Conservation (phyloP, 345 rosid genomes). For the Murraya koenigii region DNA sequence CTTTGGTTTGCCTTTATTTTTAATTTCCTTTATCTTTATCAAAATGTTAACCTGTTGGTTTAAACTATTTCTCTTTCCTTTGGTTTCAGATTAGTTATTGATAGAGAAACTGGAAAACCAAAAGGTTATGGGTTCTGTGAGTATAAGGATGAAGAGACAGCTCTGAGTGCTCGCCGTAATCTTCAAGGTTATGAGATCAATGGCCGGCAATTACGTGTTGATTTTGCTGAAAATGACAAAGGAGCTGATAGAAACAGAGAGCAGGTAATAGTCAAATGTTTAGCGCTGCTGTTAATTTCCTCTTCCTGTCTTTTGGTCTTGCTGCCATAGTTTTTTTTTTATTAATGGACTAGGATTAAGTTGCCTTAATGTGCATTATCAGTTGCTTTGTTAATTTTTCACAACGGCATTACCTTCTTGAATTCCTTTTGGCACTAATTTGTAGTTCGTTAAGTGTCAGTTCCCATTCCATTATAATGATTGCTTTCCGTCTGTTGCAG, state of each 20-base stretch:
- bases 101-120: slow-evolving; percentile 98
- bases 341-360: not conserved
- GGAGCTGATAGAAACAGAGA: slow-evolving; percentile 73
- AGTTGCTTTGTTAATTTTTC: not conserved
- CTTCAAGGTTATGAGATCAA: slow-evolving; percentile 93
- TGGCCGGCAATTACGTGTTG: slow-evolving; percentile 95
- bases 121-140: slow-evolving; percentile 99
- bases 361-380: not conserved
- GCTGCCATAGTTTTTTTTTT: not conserved
- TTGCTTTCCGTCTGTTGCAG: slow-evolving; percentile 41
- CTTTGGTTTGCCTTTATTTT: not conserved
- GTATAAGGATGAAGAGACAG: slow-evolving; percentile 98
- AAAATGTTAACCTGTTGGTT: not conserved
- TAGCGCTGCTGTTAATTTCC: not conserved
- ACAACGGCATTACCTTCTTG: not conserved
- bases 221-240: slow-evolving; percentile 99
- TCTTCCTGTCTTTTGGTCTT: not conserved
- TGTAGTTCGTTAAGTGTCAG: not conserved
- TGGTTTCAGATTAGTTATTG: slow-evolving; percentile 76
- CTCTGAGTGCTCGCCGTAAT: slow-evolving; percentile 97
- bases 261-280: slow-evolving; percentile 44
- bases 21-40: slow-evolving; percentile 1
- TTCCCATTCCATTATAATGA: slow-evolving; percentile 8
- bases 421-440: not conserved
- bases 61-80: slow-evolving; percentile 9